Evolutionary conservation across 2,329 filamentous ascomycete genomes (phyloP).

Genomic region (Trichoderma cornu-damae): DNA sequence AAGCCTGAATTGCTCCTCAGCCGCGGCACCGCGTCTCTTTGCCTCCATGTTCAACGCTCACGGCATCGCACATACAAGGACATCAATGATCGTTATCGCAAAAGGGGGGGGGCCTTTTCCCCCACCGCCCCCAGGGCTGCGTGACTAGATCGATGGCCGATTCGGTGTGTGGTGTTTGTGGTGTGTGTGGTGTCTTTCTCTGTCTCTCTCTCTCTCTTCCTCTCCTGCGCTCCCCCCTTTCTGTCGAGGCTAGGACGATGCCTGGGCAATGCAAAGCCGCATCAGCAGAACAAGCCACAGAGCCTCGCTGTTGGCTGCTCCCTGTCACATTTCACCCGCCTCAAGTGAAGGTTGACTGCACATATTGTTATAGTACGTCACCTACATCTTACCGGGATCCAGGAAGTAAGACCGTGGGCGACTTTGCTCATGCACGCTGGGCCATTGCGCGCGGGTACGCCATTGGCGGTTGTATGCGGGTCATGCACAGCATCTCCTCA

Average conservation of each 20-base stretch:
- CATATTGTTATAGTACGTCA: slow-evolving; percentile 8
- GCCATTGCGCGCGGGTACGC: slow-evolving; percentile 4
- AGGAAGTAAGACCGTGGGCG: not conserved
- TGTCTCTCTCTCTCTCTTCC: not conserved
- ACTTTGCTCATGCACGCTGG: not conserved
- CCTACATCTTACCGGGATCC: slow-evolving; percentile 14
- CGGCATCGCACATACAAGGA: not conserved
- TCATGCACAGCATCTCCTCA: slow-evolving; percentile 12
- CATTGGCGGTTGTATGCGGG: slow-evolving; percentile 4
- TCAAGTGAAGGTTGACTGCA: not conserved
- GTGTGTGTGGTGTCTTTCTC: no score
- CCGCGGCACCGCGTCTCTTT: not conserved
- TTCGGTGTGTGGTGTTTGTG: slow-evolving; percentile 8
- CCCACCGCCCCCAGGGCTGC: not conserved
- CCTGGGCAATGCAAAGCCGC: not conserved
- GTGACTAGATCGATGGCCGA: slow-evolving; percentile 12
- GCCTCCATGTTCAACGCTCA: not conserved
- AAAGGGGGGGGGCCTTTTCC: not conserved
- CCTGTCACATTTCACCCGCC: not conserved
- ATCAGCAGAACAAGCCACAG: not conserved
- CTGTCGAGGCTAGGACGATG: not conserved
- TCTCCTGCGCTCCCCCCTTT: not conserved
- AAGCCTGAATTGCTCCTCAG: not conserved
- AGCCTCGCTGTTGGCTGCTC: not conserved
- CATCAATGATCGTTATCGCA: not conserved